Evolutionary conservation across 805 yeast genomes (phyloP).

Genomic region (Yamadazyma olivae): DNA sequence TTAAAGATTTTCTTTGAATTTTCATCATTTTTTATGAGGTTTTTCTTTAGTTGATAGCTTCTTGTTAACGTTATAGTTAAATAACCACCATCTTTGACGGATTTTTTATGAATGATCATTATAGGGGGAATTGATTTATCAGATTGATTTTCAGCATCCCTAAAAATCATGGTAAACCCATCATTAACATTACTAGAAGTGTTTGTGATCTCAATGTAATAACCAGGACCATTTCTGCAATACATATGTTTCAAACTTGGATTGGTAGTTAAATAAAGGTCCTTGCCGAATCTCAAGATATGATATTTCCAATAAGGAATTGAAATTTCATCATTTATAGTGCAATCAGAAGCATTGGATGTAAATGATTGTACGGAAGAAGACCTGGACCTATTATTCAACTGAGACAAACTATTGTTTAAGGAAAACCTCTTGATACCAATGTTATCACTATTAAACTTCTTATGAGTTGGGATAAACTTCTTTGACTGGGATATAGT

Average conservation of each 20-base stretch:
- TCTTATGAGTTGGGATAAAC: slow-evolving; percentile 9
- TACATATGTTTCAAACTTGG: slow-evolving; percentile 59
- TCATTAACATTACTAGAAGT: slow-evolving; percentile 5
- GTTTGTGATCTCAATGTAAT: slow-evolving; percentile 43
- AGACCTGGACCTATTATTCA: not conserved
- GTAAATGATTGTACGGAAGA: not conserved
- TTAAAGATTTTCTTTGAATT: slow-evolving; percentile 15
- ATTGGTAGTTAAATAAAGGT: slow-evolving; percentile 62
- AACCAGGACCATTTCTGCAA: slow-evolving; percentile 63
- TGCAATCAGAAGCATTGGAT: not conserved
- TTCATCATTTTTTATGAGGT: slow-evolving; percentile 8
- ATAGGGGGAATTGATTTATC: slow-evolving; percentile 21
- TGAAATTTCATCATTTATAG: not conserved
- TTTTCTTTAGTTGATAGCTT: slow-evolving; percentile 9
- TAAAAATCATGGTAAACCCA: slow-evolving; percentile 27
- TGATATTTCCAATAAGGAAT: slow-evolving; percentile 62
- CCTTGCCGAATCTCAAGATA: slow-evolving; percentile 49
- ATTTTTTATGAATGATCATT: slow-evolving; percentile 24
- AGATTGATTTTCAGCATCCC: slow-evolving; percentile 15
- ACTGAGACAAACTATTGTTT: not conserved
- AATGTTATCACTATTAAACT: slow-evolving; percentile 7
- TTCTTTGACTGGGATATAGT: slow-evolving; percentile 4
- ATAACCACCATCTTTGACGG: slow-evolving; percentile 26
- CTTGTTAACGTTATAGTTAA: slow-evolving; percentile 24
- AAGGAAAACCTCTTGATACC: slow-evolving; percentile 1